Evolutionary conservation across 306 rosid species (phyloP).

Genomic region (Lupinus albus): DNA sequence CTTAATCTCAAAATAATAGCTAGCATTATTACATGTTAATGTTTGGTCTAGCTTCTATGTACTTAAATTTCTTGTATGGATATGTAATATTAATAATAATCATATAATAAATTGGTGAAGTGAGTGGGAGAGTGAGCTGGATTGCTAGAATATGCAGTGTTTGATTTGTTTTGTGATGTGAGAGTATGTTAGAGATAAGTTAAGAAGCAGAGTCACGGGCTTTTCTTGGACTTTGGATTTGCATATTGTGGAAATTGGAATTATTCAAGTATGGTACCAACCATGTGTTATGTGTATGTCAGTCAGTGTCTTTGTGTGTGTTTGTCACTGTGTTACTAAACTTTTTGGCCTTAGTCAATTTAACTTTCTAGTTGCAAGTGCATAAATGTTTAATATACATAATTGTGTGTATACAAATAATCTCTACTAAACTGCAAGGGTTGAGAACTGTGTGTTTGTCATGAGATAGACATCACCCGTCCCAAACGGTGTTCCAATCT

Average conservation of each 20-base stretch:
- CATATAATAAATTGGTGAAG: not conserved
- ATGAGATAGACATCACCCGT: no score
- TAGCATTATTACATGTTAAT: not conserved
- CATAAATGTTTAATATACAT: no score
- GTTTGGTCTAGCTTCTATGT: not conserved
- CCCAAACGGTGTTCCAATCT: no score
- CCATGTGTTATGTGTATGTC: not conserved
- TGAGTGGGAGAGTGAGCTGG: conserved; percentile 30
- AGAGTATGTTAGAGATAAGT: not conserved
- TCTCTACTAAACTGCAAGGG: no score
- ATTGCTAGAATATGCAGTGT: not conserved
- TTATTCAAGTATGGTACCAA: conserved; percentile 4
- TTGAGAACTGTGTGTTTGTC: no score
- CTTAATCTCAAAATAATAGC: no score
- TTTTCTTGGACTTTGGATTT: conserved; percentile 22
- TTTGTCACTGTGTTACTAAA: not conserved
- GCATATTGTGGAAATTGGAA: not conserved
- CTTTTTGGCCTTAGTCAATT: not conserved
- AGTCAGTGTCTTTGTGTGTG: not conserved
- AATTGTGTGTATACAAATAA: no score
- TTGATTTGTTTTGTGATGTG: conserved; percentile 9
- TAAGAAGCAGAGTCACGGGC: conserved; percentile 27
- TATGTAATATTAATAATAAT: not conserved
- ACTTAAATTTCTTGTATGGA: not conserved
- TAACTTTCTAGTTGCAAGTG: no score